phyloP scores from a whole-genome alignment of 2,329 filamentous ascomycete species.

The Periconia sp. region DNA sequence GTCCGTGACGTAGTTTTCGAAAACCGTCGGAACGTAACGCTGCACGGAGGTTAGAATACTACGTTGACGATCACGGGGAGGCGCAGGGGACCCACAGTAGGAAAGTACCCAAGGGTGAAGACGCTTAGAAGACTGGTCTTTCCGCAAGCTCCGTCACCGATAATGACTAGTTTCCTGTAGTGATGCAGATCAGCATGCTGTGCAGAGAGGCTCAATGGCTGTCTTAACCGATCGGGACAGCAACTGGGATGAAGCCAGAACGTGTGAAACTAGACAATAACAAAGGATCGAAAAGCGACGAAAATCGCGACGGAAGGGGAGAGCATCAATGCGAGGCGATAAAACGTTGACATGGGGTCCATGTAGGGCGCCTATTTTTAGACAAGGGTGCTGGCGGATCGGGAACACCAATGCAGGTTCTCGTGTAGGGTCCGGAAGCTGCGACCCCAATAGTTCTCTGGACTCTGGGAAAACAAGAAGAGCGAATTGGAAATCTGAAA shows the following conservation, averaged over 20 bases:
- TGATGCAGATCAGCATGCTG: constrained; percentile 31
- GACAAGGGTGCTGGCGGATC: constrained; percentile 39
- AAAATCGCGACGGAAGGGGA: constrained; percentile 19
- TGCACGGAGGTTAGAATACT: constrained; percentile 32
- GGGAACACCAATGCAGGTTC: constrained; percentile 47
- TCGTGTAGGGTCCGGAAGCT: constrained; percentile 35
- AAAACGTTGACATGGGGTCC: constrained; percentile 40
- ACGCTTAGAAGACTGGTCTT: constrained; percentile 98
- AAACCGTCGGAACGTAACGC: constrained; percentile 76
- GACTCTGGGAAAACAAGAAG: too few species aligned
- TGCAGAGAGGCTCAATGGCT: constrained; percentile 21
- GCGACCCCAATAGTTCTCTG: constrained; percentile 30
- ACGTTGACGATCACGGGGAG: constrained; percentile 18
- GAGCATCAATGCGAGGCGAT: constrained; percentile 36
- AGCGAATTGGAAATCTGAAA: not conserved
- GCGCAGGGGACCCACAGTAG: constrained; percentile 72
- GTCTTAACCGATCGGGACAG: constrained; percentile 15
- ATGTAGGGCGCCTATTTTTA: constrained; percentile 45
- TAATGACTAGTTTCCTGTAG: constrained; percentile 90
- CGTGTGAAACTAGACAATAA: constrained; percentile 1
- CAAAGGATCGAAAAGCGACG: constrained; percentile 4
- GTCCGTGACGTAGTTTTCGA: constrained; percentile 99
- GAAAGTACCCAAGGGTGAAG: constrained; percentile 97
- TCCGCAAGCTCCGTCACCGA: constrained; percentile 95
- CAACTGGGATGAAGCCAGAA: constrained; percentile 16